These are phyloP conservation scores for Xylaria digitata DNA, from an alignment of 2,329 filamentous ascomycete species.

Conservation along the genomic window DNA sequence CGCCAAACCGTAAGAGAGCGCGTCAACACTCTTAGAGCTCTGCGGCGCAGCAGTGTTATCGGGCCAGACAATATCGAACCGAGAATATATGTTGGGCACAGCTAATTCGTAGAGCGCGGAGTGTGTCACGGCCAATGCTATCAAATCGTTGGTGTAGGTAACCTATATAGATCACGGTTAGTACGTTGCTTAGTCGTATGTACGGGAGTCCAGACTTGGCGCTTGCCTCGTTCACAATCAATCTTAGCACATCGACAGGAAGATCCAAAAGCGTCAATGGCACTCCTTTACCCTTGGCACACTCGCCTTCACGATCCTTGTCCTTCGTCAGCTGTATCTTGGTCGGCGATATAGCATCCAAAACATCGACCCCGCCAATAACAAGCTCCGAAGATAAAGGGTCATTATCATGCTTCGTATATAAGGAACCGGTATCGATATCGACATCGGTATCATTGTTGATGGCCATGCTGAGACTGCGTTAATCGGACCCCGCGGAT, in stretches of 20 bases:
- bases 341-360: constrained; percentile 39
- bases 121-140: constrained; percentile 80
- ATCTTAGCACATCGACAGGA: constrained; percentile 80
- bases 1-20: constrained; percentile 82
- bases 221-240: constrained; percentile 81
- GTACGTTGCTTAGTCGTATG: constrained; percentile 2
- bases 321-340: constrained; percentile 62
- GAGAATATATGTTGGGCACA: constrained; percentile 82
- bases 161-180: constrained; percentile 62
- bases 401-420: constrained; percentile 38
- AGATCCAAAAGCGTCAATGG: constrained; percentile 77
- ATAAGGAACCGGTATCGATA: constrained; percentile 27
- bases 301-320: constrained; percentile 74
- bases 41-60: constrained; percentile 73
- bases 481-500: background rate
- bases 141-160: constrained; percentile 84
- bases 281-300: constrained; percentile 66
- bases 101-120: constrained; percentile 80
- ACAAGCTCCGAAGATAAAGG: constrained; percentile 37
- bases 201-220: background rate
- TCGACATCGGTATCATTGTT: constrained; percentile 37
- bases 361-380: constrained; percentile 37
- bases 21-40: constrained; percentile 79
- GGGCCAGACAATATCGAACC: constrained; percentile 91
- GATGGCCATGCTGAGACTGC: constrained; percentile 41